Percentiles rank a stretch among this genome's conserved stretches.
Conservation (phyloP, 148 eudicot species). For the Fagopyrum homotropicum region DNA sequence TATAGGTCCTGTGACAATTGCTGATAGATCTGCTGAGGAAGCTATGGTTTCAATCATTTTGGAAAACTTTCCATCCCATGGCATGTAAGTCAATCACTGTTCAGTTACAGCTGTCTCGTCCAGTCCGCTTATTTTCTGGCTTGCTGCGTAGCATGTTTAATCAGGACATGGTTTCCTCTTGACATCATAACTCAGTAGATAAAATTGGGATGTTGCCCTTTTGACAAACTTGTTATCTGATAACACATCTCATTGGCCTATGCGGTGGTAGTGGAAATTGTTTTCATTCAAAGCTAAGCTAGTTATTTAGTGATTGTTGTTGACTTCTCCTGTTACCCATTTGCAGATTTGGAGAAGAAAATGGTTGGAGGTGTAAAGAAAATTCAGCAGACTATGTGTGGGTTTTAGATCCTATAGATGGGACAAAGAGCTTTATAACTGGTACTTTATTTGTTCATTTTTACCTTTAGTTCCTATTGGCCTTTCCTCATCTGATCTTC, state of each 20-base stretch:
- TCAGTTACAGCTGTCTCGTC: not conserved
- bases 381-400: slow-evolving; percentile 77
- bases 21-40: slow-evolving; percentile 89
- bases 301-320: not conserved
- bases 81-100: slow-evolving; percentile 51
- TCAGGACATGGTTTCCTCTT: not conserved
- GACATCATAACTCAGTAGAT: not conserved
- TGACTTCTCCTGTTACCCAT: not conserved
- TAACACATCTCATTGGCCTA: not conserved
- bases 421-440: slow-evolving; percentile 96
- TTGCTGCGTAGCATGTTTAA: not conserved
- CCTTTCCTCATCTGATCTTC: not conserved
- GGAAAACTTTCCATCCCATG: slow-evolving; percentile 68
- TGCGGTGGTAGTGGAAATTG: not conserved
- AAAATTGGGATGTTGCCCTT: not conserved
- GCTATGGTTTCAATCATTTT: slow-evolving; percentile 60
- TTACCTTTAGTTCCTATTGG: not conserved
- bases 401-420: slow-evolving; percentile 98
- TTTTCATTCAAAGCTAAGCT: not conserved
- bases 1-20: slow-evolving; percentile 93
- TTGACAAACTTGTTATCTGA: not conserved
- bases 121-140: not conserved
- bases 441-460: slow-evolving; percentile 32
- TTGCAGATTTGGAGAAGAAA: slow-evolving; percentile 95
- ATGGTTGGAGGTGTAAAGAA: slow-evolving; percentile 90